A percentile compares a stretch with the other conserved stretches of the same genome.
Evolutionary conservation across 371 early-diverging fungal species (phyloP).

Genomic region (Mortierella sp.): DNA sequence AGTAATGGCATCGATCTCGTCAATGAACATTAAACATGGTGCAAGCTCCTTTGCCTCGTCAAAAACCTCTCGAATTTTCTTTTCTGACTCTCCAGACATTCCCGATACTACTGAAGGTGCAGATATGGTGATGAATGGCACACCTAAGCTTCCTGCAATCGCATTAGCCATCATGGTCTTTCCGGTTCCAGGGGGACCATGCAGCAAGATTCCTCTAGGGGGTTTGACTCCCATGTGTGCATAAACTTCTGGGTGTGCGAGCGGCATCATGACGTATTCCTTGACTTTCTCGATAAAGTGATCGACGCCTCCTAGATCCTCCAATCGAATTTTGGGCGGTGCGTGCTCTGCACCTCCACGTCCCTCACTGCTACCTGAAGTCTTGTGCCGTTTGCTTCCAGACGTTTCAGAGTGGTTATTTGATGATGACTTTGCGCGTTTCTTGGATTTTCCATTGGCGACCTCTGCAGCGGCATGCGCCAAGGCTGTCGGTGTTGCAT

Average conservation of each 20-base stretch:
- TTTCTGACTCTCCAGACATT: conserved; percentile 99
- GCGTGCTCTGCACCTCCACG: conserved; percentile 52
- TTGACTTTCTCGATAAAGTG: conserved; percentile 91
- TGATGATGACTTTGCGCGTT: conserved; percentile 57
- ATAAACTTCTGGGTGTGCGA: conserved; percentile 97
- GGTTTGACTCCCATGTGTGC: conserved; percentile 96
- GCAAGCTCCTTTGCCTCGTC: conserved; percentile 93
- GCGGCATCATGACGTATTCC: conserved; percentile 97
- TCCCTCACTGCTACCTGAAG: conserved; percentile 10
- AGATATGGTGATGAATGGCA: conserved; percentile 96
- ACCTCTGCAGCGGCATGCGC: conserved; percentile 42
- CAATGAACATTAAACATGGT: conserved; percentile 99
- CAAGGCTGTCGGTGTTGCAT: conserved; percentile 45
- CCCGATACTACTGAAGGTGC: conserved; percentile 99
- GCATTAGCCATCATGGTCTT: conserved; percentile 99
- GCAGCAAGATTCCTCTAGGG: conserved; percentile 96
- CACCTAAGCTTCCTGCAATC: conserved; percentile 96
- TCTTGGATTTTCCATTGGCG: conserved; percentile 55
- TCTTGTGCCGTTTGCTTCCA: conserved; percentile 46
- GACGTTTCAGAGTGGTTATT: conserved; percentile 22
- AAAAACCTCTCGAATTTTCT: conserved; percentile 98
- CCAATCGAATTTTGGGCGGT: conserved; percentile 76
- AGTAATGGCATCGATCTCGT: conserved; percentile 99
- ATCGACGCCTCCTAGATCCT: conserved; percentile 94
- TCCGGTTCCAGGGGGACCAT: conserved; percentile 99